Percentiles rank a stretch among this genome's conserved stretches.
These are phyloP conservation scores for Poa annua DNA, from an alignment of 176 grass and related monocot genomes.

Conservation along the genomic window DNA sequence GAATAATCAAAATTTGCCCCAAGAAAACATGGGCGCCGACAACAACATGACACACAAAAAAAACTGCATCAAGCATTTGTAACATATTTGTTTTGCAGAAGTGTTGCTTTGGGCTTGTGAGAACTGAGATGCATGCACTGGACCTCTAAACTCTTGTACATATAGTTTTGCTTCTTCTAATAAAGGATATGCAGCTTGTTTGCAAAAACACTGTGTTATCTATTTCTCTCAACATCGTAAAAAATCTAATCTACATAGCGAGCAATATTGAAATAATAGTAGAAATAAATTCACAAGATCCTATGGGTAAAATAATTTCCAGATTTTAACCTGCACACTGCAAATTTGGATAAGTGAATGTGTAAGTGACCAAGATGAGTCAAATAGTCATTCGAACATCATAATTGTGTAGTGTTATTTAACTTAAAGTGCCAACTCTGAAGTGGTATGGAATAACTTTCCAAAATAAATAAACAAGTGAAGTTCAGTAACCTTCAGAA, in stretches of 20 bases:
- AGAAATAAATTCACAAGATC: not conserved
- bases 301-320: not conserved
- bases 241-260: not conserved
- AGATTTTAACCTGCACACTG: not conserved
- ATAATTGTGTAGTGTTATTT: conserved; percentile 8
- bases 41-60: conserved; percentile 3
- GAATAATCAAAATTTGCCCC: conserved; percentile 22
- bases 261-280: conserved; percentile 1
- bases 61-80: conserved; percentile 10
- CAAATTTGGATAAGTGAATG: not conserved
- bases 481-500: conserved; percentile 69
- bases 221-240: not conserved
- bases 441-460: not conserved
- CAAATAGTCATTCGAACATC: conserved; percentile 27
- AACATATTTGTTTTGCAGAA: not conserved
- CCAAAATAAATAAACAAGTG: not conserved
- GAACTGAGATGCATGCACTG: not conserved
- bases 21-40: not conserved
- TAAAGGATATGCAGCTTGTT: conserved; percentile 27
- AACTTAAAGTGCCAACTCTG: not conserved
- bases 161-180: not conserved
- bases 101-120: conserved; percentile 8
- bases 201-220: not conserved
- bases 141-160: conserved; percentile 7
- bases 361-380: not conserved